phyloP scores from a whole-genome alignment of 768 basidiomycete genomes.

The Russula lepida region DNA sequence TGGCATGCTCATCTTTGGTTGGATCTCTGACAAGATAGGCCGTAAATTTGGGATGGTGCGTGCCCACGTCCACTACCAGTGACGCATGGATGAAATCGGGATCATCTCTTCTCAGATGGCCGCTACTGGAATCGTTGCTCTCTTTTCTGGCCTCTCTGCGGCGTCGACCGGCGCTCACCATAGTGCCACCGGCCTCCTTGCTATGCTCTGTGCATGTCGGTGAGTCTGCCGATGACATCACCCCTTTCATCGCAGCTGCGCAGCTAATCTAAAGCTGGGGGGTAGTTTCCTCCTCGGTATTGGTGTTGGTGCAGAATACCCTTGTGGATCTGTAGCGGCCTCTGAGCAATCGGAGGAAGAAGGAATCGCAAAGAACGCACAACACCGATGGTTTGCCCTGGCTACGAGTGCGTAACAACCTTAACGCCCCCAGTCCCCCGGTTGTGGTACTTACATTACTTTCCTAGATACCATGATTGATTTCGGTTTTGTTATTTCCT shows the following conservation, averaged over 20 bases:
- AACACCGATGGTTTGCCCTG: slow-evolving; percentile 79
- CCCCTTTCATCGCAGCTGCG: no score
- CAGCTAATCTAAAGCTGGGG: background rate
- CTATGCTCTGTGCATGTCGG: slow-evolving; percentile 77
- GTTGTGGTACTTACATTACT: slow-evolving; percentile 7
- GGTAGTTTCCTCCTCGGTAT: slow-evolving; percentile 79
- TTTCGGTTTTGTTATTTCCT: slow-evolving; percentile 66
- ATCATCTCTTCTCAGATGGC: slow-evolving; percentile 44
- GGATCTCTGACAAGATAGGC: slow-evolving; percentile 78
- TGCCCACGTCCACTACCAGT: background rate
- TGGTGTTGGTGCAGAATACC: slow-evolving; percentile 84
- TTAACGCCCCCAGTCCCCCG: background rate
- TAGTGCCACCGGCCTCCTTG: slow-evolving; percentile 58
- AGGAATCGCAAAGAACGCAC: slow-evolving; percentile 67
- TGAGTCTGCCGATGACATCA: slow-evolving; percentile 25
- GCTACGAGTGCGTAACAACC: slow-evolving; percentile 63
- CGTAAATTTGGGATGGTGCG: slow-evolving; percentile 69
- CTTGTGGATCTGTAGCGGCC: slow-evolving; percentile 81
- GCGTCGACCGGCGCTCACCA: slow-evolving; percentile 73
- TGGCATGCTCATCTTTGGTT: slow-evolving; percentile 79
- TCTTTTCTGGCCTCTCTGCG: slow-evolving; percentile 79
- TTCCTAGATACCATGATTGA: slow-evolving; percentile 75
- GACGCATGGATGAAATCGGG: background rate
- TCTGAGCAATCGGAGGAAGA: slow-evolving; percentile 86
- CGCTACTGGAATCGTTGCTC: slow-evolving; percentile 72